Conservation (phyloP, 345 rosid genomes). For the Linum usitatissimum region DNA sequence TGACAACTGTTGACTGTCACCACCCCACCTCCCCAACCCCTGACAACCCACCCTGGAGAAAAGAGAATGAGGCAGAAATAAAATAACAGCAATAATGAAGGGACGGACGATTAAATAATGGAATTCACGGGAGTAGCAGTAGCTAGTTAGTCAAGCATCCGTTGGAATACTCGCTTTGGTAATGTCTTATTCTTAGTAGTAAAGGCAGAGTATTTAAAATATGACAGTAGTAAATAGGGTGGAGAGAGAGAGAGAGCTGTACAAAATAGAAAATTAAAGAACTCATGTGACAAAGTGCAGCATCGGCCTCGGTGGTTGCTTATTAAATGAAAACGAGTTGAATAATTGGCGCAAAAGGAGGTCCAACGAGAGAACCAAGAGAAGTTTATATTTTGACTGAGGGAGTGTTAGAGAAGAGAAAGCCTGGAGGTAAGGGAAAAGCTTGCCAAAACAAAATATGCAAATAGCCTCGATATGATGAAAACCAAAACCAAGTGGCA, state of each 20-base stretch:
- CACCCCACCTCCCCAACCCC: conserved; percentile 2
- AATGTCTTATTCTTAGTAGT: conserved; percentile 17
- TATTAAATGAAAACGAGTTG: conserved; percentile 10
- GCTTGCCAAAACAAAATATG: neutral
- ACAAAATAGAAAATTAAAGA: neutral
- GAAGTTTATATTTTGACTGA: conserved; percentile 29
- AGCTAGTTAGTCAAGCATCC: conserved; percentile 28
- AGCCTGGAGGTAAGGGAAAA: neutral
- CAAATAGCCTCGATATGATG: conserved; percentile 22
- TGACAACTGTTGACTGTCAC: conserved; percentile 15
- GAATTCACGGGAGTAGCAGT: conserved; percentile 31
- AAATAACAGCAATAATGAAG: neutral
- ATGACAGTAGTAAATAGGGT: neutral
- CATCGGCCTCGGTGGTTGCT: conserved; percentile 25
- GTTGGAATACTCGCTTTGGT: conserved; percentile 29
- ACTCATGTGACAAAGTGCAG: conserved; percentile 14
- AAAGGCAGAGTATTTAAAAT: neutral
- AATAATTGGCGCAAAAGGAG: conserved; percentile 11
- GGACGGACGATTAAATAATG: conserved; percentile 19
- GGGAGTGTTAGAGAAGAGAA: neutral
- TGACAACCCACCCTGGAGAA: conserved; percentile 15
- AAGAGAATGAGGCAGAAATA: conserved; percentile 4
- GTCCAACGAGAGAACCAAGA: conserved; percentile 20
- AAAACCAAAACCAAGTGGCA: conserved; percentile 2
- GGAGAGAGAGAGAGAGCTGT: neutral